Base-by-base conservation (phyloP, 768 basidiomycete species). In the Crucibulum laeve region DNA sequence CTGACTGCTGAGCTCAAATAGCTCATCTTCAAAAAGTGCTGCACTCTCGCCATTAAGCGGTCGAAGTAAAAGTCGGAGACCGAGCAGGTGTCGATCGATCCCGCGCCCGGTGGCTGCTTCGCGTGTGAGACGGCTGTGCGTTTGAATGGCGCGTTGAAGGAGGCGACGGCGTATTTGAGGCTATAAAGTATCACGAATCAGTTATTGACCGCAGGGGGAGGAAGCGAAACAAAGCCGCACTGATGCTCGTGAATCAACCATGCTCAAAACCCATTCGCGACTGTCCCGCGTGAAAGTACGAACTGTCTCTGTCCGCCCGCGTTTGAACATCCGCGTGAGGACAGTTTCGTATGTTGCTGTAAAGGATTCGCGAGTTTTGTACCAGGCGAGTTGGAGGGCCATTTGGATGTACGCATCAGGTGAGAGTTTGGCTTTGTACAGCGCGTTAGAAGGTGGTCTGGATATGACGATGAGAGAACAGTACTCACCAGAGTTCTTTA, bases 271-370 rank as follows among this genome's bases (percentile, higher is more conserved):
- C 69, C 86, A 94, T 5, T 70, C 70, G 24, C 87, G 75, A 46
- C 85, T 86, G 49, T 92, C 87, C 15, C 64, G 65, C 40, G 82
- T 86, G 34, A 87, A 69, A 0, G 83, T 77, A 19, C 93, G 79
- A 41, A 97, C 81, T 0, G 90, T 92, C 58, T 97, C 94, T 1
- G 93, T 96, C 14, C 94, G 79, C 13, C 91, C 94, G 49, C 84
- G 80, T 47, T 84, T 70, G 67, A 94, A 94, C 61, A 87, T 75
- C 19, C 91, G 79, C 1, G 94, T 95, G 24, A 94, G 74, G 0
- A 84, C 89, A 0, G 93, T 96, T 64, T 97, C 94, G 59, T 97
- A 96, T 5, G 89, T 91, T 1, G 94, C 90, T 3, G 90, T 89
- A 53, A 90, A 84, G 45, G 71, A 65, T 8, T 80, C 81, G 36